Conservation (phyloP, 257 asterid genomes). For the Scutellaria barbata region DNA sequence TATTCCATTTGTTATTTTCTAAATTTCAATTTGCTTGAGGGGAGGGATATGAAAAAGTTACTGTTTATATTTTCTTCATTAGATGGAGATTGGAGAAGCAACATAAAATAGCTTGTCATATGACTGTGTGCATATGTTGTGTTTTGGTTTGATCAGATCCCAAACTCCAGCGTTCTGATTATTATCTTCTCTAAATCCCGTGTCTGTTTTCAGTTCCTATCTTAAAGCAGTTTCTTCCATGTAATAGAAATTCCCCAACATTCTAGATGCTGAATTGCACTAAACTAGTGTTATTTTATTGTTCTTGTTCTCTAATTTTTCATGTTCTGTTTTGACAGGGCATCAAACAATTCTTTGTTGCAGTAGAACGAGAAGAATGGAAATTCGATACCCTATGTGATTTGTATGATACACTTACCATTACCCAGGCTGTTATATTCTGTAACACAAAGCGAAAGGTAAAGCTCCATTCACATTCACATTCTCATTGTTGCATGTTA, state of each 20-base stretch:
- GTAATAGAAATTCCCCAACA: background rate
- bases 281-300: background rate
- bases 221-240: background rate
- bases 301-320: background rate
- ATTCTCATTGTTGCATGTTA: background rate
- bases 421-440: constrained; percentile 96
- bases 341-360: constrained; percentile 93
- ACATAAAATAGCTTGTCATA: background rate
- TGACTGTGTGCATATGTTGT: background rate
- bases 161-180: background rate
- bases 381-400: constrained; percentile 91
- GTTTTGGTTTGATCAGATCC: background rate
- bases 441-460: constrained; percentile 97
- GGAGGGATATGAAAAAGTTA: background rate
- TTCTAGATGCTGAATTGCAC: constrained; percentile 10
- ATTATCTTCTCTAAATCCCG: background rate
- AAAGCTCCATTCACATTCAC: constrained; percentile 17
- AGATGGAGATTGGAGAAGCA: constrained; percentile 15
- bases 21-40: background rate
- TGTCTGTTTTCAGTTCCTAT: background rate
- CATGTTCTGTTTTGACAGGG: constrained; percentile 55
- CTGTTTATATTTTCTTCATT: background rate
- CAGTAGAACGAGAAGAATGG: constrained; percentile 95
- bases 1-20: background rate
- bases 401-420: constrained; percentile 89